phyloP scores from a whole-genome alignment of 371 early-diverging fungal genomes.

The Zychaea mexicana region DNA sequence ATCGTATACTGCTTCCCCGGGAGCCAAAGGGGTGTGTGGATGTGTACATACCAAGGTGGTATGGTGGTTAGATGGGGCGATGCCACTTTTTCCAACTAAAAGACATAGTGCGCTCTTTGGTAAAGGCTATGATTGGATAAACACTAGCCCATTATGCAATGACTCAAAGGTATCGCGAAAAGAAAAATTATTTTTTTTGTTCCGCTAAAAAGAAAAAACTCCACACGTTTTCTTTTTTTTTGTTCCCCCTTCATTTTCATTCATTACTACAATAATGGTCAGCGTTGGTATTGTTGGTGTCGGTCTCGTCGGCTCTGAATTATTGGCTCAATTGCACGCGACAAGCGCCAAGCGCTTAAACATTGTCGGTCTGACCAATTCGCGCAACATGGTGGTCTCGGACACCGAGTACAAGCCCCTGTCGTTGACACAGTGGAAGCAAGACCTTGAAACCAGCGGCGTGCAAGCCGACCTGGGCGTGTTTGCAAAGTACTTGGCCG shows the following conservation, averaged over 20 bases:
- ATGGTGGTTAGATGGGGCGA: too few species aligned
- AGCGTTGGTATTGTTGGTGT: slow-evolving; percentile 91
- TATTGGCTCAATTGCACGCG: slow-evolving; percentile 71
- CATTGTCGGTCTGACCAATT: slow-evolving; percentile 68
- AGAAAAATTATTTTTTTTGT: not conserved
- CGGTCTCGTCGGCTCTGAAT: slow-evolving; percentile 91
- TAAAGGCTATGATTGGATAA: not conserved
- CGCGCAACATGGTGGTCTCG: slow-evolving; percentile 65
- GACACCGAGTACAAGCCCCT: slow-evolving; percentile 35
- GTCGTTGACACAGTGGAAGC: slow-evolving; percentile 34
- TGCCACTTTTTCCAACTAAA: not conserved
- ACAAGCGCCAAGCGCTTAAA: slow-evolving; percentile 38
- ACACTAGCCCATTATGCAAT: not conserved
- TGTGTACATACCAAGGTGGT: not conserved
- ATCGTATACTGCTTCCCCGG: too few species aligned
- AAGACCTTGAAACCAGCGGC: slow-evolving; percentile 22
- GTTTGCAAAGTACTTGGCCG: slow-evolving; percentile 58
- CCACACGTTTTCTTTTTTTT: not conserved
- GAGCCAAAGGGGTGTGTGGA: too few species aligned
- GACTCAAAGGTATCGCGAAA: not conserved
- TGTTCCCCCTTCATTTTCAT: too few species aligned
- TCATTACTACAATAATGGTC: slow-evolving; percentile 51
- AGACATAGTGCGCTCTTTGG: not conserved
- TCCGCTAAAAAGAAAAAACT: not conserved
- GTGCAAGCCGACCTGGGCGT: slow-evolving; percentile 41